A percentile compares a stretch with the other conserved stretches of the same genome.
These are phyloP conservation scores for Keqinozyma sinolaborantium DNA, from an alignment of 1,139 yeast species.

Conservation along the genomic window DNA sequence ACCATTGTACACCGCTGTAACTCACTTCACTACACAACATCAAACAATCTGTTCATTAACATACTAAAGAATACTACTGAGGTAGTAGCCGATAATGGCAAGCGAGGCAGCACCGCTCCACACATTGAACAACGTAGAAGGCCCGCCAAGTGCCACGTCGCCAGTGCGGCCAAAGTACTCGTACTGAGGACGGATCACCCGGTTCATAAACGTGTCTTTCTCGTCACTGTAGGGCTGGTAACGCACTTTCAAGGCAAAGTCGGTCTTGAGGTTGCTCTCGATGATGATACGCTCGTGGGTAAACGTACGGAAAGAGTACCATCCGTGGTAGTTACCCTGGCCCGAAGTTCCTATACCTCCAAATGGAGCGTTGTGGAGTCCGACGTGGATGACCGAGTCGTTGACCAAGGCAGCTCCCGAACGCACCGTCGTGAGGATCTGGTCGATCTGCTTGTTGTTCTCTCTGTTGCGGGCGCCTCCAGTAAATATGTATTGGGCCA, in stretches of 20 bases:
- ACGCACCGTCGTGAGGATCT: constrained; percentile 52
- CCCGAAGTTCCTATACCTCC: constrained; percentile 93
- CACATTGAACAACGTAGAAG: constrained; percentile 26
- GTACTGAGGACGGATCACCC: constrained; percentile 16
- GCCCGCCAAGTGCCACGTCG: constrained; percentile 34
- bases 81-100: constrained; percentile 10
- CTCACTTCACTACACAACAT: too few relatives aligned
- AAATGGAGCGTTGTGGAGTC: constrained; percentile 72
- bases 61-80: too few relatives aligned
- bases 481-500: constrained; percentile 78
- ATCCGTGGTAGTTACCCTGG: constrained; percentile 77
- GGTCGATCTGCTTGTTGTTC: constrained; percentile 47
- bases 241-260: constrained; percentile 52
- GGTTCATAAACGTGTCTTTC: constrained; percentile 27
- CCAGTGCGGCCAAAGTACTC: constrained; percentile 37
- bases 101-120: constrained; percentile 27
- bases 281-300: constrained; percentile 73
- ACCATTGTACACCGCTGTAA: too few relatives aligned
- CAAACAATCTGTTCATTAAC: too few relatives aligned
- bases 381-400: constrained; percentile 74
- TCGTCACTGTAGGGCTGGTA: constrained; percentile 61
- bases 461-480: constrained; percentile 28
- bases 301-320: constrained; percentile 66
- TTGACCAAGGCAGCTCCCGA: constrained; percentile 76
- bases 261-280: constrained; percentile 67